Percentiles rank a stretch among this genome's conserved stretches.
phyloP scores from a whole-genome alignment of 75 land plant species.

The Pinus albicaulis region DNA sequence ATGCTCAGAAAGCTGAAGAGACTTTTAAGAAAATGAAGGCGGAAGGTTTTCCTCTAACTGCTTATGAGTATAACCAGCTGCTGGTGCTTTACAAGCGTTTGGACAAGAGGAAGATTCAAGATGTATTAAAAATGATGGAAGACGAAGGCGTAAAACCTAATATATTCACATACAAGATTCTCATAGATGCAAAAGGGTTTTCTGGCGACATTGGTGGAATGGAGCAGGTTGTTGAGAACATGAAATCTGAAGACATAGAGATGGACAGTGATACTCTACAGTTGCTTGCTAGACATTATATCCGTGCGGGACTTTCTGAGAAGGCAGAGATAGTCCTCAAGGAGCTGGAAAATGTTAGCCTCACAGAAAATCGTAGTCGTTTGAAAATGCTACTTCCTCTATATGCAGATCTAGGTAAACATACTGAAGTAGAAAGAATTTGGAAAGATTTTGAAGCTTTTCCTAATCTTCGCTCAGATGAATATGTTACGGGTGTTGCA shows the following conservation, averaged over 20 bases:
- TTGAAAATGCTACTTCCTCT: constrained; percentile 42
- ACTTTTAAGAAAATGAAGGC: constrained; percentile 54
- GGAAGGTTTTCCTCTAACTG: constrained; percentile 32
- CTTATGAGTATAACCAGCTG: constrained; percentile 61
- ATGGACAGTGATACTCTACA: constrained; percentile 24
- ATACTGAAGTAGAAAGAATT: constrained; percentile 50
- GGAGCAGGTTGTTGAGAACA: constrained; percentile 62
- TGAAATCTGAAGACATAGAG: constrained; percentile 60
- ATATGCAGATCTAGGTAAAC: constrained; percentile 55
- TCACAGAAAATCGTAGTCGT: constrained; percentile 22
- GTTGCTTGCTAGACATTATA: constrained; percentile 53
- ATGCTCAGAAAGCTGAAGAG: constrained; percentile 51
- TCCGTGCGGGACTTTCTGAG: constrained; percentile 30
- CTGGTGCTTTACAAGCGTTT: constrained; percentile 51
- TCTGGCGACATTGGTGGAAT: constrained; percentile 56
- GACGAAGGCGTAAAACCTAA: constrained; percentile 53
- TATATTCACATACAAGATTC: constrained; percentile 45
- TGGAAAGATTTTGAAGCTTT: constrained; percentile 36
- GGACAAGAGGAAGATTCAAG: constrained; percentile 52
- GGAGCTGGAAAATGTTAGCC: constrained; percentile 47
- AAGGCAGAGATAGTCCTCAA: constrained; percentile 56
- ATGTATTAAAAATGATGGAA: constrained; percentile 64
- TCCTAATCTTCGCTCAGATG: constrained; percentile 28
- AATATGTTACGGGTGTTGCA: constrained; percentile 36
- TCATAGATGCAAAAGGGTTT: constrained; percentile 57